Evolutionary conservation across 768 basidiomycete species (phyloP), one percentile per base, ranked within the genome.

Genomic region (Ramaria rubella): DNA sequence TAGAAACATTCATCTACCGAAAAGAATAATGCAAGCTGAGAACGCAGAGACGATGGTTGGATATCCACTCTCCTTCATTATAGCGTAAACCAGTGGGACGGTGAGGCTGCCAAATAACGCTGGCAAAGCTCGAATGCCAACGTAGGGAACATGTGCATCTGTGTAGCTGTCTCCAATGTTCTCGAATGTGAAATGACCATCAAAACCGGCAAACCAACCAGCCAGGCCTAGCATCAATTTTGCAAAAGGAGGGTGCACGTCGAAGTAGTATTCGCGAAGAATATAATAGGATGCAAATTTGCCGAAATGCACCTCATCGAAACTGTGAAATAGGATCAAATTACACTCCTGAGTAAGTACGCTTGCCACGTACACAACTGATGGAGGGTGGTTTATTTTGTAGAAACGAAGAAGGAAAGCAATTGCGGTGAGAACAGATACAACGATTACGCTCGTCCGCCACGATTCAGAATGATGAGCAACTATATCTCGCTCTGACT

Each of bases 41-140:
- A 99, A 95, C 1, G 91, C 85, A 6, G 92, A 85, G 58, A 98
- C 83, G 34, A 93, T 73, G 5, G 92, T 90, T 0, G 94, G 93
- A 68, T 95, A 97, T 5, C 96, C 96, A 59, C 88, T 88, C 75
- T 98, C 94, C 71, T 96, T 89, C 96, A 98, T 98, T 70, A 95
- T 97, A 23, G 81, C 87, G 65, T 94, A 99, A 0, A 98, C 85
- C 59, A 98, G 75, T 0, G 94, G 90, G 14, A 98, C 71, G 1
- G 95, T 97, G 26, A 96, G 73, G 72, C 88, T 89, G 49, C 91
- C 92, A 29, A 99, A 77, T 59, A 96, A 81, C 3, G 95, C 96
- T 5, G 94, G 93, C 19, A 98, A 80, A 5, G 90, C 86, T 38
- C 96, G 81, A 83, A 99, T 85, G 61, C 94, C 94, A 52, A 95